phyloP scores from a whole-genome alignment of 1,284 basidiomycete genomes.

The Naganishia liquefaciens region DNA sequence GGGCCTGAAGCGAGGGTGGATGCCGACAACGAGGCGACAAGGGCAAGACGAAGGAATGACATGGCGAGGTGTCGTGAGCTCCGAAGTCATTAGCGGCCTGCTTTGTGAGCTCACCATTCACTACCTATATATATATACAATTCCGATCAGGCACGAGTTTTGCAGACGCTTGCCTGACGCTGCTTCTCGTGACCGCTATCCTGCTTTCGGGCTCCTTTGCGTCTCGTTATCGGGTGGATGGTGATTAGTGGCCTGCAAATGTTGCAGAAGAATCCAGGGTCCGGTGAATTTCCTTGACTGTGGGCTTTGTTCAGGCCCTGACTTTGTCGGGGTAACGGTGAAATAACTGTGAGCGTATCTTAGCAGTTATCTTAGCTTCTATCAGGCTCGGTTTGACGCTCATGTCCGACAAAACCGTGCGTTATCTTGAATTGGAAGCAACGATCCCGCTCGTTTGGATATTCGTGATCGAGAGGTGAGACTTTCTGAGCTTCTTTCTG shows the following conservation, averaged over 20 bases:
- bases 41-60: conserved; percentile 22
- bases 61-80: background rate
- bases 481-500: background rate
- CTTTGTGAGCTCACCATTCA: too few species aligned
- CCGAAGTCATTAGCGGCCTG: background rate
- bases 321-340: too few species aligned
- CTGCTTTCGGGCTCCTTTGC: background rate
- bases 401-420: conserved; percentile 29
- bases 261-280: too few species aligned
- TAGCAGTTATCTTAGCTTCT: conserved; percentile 1
- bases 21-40: conserved; percentile 14
- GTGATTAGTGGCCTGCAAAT: background rate
- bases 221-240: conserved; percentile 18
- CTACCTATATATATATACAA: background rate
- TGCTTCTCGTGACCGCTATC: background rate
- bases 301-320: background rate
- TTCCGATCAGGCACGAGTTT: background rate
- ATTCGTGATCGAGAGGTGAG: conserved; percentile 19
- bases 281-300: conserved; percentile 8
- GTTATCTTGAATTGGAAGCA: conserved; percentile 7
- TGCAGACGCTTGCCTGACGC: too few species aligned
- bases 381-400: background rate
- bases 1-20: conserved; percentile 17
- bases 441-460: conserved; percentile 7
- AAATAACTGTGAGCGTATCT: background rate